Percentiles rank a stretch among this genome's conserved stretches.
Evolutionary conservation across 768 basidiomycete species (phyloP).

Genomic region (Mycena rosella): DNA sequence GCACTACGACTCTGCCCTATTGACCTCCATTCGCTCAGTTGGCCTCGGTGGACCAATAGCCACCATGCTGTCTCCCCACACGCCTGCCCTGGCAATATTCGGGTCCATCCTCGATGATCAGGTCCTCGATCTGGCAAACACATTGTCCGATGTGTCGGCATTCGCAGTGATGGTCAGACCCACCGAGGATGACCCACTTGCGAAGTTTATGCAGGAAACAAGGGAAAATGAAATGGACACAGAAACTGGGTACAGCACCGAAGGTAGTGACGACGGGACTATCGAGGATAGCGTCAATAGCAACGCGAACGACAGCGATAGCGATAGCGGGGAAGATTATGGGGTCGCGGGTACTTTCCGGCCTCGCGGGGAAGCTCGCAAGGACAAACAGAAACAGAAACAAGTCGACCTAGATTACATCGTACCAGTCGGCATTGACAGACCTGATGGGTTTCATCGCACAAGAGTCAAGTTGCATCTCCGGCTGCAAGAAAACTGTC

Average conservation of each 20-base stretch:
- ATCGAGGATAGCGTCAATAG: background rate
- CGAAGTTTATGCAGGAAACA: background rate
- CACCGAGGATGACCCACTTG: conserved; percentile 4
- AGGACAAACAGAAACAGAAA: too few species aligned
- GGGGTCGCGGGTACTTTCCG: background rate
- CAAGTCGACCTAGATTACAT: conserved; percentile 10
- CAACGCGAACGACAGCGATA: background rate
- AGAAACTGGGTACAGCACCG: background rate
- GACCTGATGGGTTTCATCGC: conserved; percentile 14
- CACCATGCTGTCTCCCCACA: conserved; percentile 8
- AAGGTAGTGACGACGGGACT: background rate
- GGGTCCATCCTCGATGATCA: conserved; percentile 5
- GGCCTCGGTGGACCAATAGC: conserved; percentile 23
- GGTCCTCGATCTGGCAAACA: conserved; percentile 9
- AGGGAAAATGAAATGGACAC: background rate
- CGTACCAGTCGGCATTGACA: conserved; percentile 2
- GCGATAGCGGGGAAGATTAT: background rate
- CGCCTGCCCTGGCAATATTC: conserved; percentile 12
- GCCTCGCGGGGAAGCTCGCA: conserved; percentile 1
- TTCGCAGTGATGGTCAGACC: conserved; percentile 19
- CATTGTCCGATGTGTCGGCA: background rate
- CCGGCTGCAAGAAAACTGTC: background rate
- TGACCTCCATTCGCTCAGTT: background rate
- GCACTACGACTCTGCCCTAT: background rate
- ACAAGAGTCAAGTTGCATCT: conserved; percentile 6